A percentile compares a stretch with the other conserved stretches of the same genome.
Evolutionary conservation across 2,329 filamentous ascomycete species (phyloP).

Genomic region (Fusarium xylarioides): DNA sequence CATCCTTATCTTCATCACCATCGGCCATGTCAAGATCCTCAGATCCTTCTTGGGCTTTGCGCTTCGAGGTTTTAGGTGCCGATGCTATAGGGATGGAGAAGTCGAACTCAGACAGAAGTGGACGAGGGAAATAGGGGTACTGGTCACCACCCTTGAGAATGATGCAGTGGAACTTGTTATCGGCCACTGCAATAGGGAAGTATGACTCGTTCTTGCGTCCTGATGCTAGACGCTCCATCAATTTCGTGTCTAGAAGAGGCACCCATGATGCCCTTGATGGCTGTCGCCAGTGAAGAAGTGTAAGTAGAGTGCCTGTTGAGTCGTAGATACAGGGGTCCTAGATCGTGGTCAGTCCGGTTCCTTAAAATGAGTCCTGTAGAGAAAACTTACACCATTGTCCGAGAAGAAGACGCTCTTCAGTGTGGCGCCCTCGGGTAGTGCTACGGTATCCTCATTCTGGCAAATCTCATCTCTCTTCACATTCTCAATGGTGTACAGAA

Average conservation of each 20-base stretch:
- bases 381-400: constrained; percentile 76
- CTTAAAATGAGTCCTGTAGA: neutral
- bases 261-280: constrained; percentile 90
- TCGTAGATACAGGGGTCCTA: constrained; percentile 97
- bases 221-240: constrained; percentile 80
- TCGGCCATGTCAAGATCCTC: constrained; percentile 48
- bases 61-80: constrained; percentile 50
- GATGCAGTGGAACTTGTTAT: constrained; percentile 96
- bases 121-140: constrained; percentile 91
- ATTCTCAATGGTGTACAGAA: constrained; percentile 94
- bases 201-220: constrained; percentile 91
- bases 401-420: constrained; percentile 91
- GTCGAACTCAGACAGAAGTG: constrained; percentile 90
- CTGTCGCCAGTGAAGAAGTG: constrained; percentile 89
- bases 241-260: constrained; percentile 88
- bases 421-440: constrained; percentile 77
- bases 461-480: constrained; percentile 93
- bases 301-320: constrained; percentile 85
- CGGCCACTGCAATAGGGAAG: constrained; percentile 93
- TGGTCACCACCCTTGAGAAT: constrained; percentile 96
- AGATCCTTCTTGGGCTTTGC: constrained; percentile 40
- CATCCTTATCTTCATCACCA: constrained; percentile 45
- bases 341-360: neutral
- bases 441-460: constrained; percentile 92
- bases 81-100: constrained; percentile 84